Evolutionary conservation across 305 asterid species (phyloP).

Genomic region (Withania somnifera): DNA sequence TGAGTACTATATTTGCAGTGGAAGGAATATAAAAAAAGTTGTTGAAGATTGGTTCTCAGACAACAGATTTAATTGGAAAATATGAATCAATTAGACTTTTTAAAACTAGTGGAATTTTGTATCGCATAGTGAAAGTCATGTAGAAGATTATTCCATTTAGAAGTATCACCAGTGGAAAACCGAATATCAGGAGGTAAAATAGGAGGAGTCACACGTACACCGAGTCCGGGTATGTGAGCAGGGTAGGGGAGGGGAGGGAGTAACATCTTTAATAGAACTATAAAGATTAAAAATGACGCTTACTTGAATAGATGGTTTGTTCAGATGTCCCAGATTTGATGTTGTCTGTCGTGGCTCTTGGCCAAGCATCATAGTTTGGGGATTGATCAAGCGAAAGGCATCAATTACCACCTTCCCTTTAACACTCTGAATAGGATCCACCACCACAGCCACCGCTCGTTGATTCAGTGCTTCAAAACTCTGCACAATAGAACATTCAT

Average conservation of each 20-base stretch:
- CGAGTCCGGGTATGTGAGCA: not conserved
- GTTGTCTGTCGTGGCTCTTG: slow-evolving; percentile 99
- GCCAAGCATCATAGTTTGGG: slow-evolving; percentile 99
- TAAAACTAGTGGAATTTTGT: not conserved
- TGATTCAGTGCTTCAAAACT: slow-evolving; percentile 98
- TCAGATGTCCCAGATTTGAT: slow-evolving; percentile 92
- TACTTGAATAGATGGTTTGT: slow-evolving; percentile 96
- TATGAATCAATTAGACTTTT: not conserved
- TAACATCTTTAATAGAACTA: not conserved
- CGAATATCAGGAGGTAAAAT: not conserved
- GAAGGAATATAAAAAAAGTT: not conserved
- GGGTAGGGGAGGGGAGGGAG: not conserved
- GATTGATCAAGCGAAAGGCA: slow-evolving; percentile 90
- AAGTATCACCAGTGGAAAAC: not conserved
- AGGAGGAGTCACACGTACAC: not conserved
- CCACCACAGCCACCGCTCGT: slow-evolving; percentile 97
- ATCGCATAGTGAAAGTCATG: not conserved
- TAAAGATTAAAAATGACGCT: not conserved
- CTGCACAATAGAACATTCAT: slow-evolving; percentile 29
- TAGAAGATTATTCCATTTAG: not conserved
- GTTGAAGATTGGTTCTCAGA: not conserved
- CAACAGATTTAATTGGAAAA: not conserved
- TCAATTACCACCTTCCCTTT: slow-evolving; percentile 98
- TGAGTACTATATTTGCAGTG: too few species aligned
- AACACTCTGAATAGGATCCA: slow-evolving; percentile 98